Evolutionary conservation across 495 filamentous ascomycete species (phyloP), one percentile per base, ranked within the genome.

Genomic region (Trichocladium antarcticum): DNA sequence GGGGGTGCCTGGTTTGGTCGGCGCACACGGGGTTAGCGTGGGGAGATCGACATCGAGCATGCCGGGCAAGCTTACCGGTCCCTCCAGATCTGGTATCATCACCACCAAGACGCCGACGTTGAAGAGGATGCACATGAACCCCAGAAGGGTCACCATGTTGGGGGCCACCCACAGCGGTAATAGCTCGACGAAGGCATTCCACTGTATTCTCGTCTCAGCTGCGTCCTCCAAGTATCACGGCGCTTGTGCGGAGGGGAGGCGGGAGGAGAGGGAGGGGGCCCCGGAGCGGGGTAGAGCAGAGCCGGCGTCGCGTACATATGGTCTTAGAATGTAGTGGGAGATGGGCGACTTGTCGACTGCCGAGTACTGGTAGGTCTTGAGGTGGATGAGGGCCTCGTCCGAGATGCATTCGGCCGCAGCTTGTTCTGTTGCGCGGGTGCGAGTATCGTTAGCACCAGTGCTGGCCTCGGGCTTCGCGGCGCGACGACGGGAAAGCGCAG

Each of bases 271-370:
- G 36, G 38, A 37, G 45, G 24, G 41, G 40, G 27, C 50, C 37
- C 19, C 12, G 44, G 50, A 50, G 29, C 22, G 35, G 35, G 50
- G 43, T 6, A 36, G 50, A 42, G 53, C 14, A n/a, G 20, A 17
- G n/a, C n/a, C n/a, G n/a, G 64, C 8, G 24, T 8, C 24, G 24
- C 83, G 68, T 84, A 98, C 90, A 64, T 95, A 98, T 61, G 93
- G 90, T 55, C 78, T 84, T 32, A 98, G 75, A 63, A 98, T 88
- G 65, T 98, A 94, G 57, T 83, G 74, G 36, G 93, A 96, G 35
- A 97, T 82, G 45, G 82, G 78, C n/a, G 89, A 95, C 67, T 96
- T 94, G 74, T 98, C 92, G 60, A 98, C 89, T 61, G 82, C 83
- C 57, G 85, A 89, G 67, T 98, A 98, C 63, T 95, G 93, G 80